phyloP scores from a whole-genome alignment of 179 eudicot species.

The Camellia oleifera region DNA sequence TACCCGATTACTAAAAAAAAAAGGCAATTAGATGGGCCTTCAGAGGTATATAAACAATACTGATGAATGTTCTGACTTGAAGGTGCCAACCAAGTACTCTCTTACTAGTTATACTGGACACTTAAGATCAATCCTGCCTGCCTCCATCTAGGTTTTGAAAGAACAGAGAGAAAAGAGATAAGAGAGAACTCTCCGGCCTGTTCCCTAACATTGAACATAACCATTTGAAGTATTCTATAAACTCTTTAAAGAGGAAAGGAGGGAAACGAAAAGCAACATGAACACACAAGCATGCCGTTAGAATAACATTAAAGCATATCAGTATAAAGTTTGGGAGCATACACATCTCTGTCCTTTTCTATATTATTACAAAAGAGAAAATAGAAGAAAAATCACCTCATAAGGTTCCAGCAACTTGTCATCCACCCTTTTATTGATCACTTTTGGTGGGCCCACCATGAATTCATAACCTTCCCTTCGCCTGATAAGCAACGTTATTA shows the following conservation, averaged over 20 bases:
- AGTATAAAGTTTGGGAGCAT: neutral
- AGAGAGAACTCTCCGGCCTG: no score
- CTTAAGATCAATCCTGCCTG: no score
- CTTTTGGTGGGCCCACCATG: slow-evolving; percentile 99
- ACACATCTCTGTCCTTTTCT: neutral
- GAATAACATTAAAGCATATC: neutral
- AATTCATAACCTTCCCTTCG: slow-evolving; percentile 96
- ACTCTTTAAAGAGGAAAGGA: neutral
- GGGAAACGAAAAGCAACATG: slow-evolving; percentile 5
- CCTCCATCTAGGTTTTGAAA: neutral
- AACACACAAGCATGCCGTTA: neutral
- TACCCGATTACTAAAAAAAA: neutral
- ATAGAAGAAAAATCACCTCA: slow-evolving; percentile 51
- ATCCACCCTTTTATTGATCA: slow-evolving; percentile 74
- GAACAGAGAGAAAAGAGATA: neutral
- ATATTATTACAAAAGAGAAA: neutral
- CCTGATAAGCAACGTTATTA: slow-evolving; percentile 40
- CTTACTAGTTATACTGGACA: neutral
- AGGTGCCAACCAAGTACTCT: neutral
- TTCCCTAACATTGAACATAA: no score
- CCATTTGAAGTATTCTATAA: no score
- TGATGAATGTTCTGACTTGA: neutral
- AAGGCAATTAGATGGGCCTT: neutral
- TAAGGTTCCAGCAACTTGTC: slow-evolving; percentile 73
- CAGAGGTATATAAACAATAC: neutral